These are phyloP conservation scores for Apiotrichum laibachii DNA, from an alignment of 1,284 basidiomycete species.

Conservation along the genomic window DNA sequence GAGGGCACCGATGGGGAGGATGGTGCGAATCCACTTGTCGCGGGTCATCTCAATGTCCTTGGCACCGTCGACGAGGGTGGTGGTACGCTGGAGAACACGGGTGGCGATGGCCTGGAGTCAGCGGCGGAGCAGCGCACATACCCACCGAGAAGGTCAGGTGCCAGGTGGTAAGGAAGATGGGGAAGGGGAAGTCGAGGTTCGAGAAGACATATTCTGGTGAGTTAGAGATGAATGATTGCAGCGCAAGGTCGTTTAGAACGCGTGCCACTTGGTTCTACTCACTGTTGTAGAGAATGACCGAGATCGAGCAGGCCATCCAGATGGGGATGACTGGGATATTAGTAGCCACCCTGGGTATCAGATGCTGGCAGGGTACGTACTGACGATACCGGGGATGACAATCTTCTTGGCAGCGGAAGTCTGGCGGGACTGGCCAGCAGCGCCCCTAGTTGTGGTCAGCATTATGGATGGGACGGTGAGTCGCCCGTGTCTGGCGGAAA, in stretches of 20 bases:
- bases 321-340: constrained; percentile 47
- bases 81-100: constrained; percentile 81
- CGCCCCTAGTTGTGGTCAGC: constrained; percentile 5
- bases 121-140: constrained; percentile 25
- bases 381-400: constrained; percentile 48
- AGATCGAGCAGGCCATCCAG: constrained; percentile 79
- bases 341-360: background rate
- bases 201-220: constrained; percentile 71
- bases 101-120: constrained; percentile 74
- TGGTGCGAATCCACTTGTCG: constrained; percentile 78
- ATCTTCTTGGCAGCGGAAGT: constrained; percentile 47
- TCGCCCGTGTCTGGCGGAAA: too few relatives aligned
- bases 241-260: background rate
- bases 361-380: constrained; percentile 29
- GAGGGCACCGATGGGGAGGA: constrained; percentile 87
- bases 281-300: constrained; percentile 95
- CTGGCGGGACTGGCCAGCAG: constrained; percentile 6
- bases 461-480: too few relatives aligned
- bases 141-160: constrained; percentile 77
- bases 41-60: constrained; percentile 82
- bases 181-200: constrained; percentile 74
- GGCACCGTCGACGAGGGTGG: constrained; percentile 79
- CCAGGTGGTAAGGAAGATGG: constrained; percentile 84
- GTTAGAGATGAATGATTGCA: background rate
- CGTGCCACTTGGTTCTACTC: constrained; percentile 9